Evolutionary conservation across 208 protist genomes (phyloP).

Genomic region (Trypanosomatidae sp.): DNA sequence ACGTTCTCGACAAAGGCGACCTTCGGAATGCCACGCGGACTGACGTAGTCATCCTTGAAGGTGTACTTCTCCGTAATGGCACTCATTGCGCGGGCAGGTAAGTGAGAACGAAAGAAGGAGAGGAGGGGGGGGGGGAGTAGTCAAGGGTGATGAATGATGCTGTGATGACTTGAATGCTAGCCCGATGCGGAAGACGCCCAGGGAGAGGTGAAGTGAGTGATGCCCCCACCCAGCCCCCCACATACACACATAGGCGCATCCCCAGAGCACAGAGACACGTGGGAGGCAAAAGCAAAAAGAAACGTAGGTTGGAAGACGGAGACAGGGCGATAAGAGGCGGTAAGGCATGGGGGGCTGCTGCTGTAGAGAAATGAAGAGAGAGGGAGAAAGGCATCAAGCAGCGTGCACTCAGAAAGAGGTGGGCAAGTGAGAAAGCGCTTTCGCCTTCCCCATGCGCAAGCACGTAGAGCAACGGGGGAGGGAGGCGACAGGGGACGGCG

Average conservation of each 20-base stretch:
- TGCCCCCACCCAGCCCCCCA: neutral
- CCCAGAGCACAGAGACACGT: neutral
- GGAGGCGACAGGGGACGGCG: neutral
- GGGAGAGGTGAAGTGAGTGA: neutral
- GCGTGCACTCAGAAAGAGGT: neutral
- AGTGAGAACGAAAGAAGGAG: neutral
- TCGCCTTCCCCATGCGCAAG: neutral
- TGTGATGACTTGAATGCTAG: neutral
- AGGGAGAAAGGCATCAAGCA: neutral
- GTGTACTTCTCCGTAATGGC: constrained; percentile 58
- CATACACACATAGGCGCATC: neutral
- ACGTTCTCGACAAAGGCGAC: constrained; percentile 90
- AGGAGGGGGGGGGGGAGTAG: neutral
- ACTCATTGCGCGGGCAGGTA: neutral
- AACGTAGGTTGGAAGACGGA: neutral
- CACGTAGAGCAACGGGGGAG: neutral
- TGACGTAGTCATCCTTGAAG: constrained; percentile 87
- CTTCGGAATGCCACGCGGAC: constrained; percentile 83
- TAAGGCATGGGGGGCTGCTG: neutral
- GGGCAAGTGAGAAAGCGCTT: neutral
- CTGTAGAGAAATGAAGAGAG: neutral
- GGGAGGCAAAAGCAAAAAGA: neutral
- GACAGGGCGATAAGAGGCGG: neutral
- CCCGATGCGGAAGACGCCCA: neutral
- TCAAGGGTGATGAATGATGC: neutral